Conservation (phyloP, 2,329 filamentous ascomycete genomes). For the Phaeophleospora eucalypticola region DNA sequence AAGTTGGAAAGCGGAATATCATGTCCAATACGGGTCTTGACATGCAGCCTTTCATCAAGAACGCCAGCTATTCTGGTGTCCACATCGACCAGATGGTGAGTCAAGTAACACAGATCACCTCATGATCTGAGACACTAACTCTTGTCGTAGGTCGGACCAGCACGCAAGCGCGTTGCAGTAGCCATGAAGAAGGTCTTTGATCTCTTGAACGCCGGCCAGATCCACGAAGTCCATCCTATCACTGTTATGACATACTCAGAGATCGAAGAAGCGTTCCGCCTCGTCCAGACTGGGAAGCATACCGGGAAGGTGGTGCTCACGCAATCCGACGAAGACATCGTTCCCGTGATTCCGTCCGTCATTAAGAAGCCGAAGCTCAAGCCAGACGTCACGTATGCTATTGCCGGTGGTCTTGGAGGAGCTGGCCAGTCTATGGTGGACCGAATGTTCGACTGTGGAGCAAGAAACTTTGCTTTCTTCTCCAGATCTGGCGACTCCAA, state of each 20-base stretch:
- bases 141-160: too few relatives aligned
- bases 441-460: slow-evolving; percentile 1
- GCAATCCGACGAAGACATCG: not conserved
- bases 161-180: not conserved
- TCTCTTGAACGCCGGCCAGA: not conserved
- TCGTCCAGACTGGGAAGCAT: slow-evolving; percentile 13
- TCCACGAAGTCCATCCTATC: slow-evolving; percentile 2
- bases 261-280: slow-evolving; percentile 17
- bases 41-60: slow-evolving; percentile 13
- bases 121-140: too few relatives aligned
- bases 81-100: slow-evolving; percentile 7
- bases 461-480: slow-evolving; percentile 1
- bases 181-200: slow-evolving; percentile 1
- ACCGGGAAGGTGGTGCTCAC: slow-evolving; percentile 13
- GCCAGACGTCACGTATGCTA: slow-evolving; percentile 7
- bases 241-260: slow-evolving; percentile 8
- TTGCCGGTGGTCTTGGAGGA: slow-evolving; percentile 4
- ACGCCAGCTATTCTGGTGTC: slow-evolving; percentile 11
- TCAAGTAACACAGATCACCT: too few relatives aligned
- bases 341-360: slow-evolving; percentile 3
- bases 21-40: slow-evolving; percentile 15
- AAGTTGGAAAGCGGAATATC: slow-evolving; percentile 25
- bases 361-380: not conserved
- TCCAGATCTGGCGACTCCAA: not conserved
- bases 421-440: slow-evolving; percentile 2